Conservation (phyloP, 2,329 filamentous ascomycete genomes). For the Proliferodiscus dingleyae region DNA sequence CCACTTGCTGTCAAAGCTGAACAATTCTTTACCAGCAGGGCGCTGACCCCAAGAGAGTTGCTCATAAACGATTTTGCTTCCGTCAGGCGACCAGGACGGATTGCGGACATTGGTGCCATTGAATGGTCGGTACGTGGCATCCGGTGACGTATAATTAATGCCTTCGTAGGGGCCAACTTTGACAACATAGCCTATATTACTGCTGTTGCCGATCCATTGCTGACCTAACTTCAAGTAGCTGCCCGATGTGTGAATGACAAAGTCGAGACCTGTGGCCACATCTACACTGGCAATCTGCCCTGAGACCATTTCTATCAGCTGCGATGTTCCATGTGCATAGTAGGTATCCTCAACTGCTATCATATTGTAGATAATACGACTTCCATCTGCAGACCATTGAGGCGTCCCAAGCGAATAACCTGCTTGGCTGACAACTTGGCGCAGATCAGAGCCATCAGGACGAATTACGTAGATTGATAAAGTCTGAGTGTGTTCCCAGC, state of each 20-base stretch:
- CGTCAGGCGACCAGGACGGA: constrained; percentile 23
- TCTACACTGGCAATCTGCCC: constrained; percentile 36
- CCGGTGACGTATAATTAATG: constrained; percentile 16
- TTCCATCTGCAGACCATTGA: constrained; percentile 35
- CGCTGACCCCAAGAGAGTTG: constrained; percentile 29
- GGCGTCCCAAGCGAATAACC: constrained; percentile 37
- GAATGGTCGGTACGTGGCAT: constrained; percentile 6
- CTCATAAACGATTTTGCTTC: constrained; percentile 22
- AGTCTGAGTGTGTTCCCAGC: constrained; percentile 39
- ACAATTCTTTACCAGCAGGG: constrained; percentile 34
- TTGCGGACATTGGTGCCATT: constrained; percentile 11
- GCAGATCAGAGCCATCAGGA: constrained; percentile 35
- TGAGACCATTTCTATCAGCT: no score
- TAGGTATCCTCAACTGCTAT: constrained; percentile 36
- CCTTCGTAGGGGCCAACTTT: constrained; percentile 14
- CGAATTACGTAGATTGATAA: constrained; percentile 38
- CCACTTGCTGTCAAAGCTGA: constrained; percentile 37
- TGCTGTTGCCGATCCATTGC: constrained; percentile 11
- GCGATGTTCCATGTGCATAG: constrained; percentile 32
- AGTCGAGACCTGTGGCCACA: constrained; percentile 35
- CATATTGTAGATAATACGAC: constrained; percentile 37
- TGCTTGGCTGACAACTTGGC: constrained; percentile 30
- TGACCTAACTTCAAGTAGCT: constrained; percentile 13
- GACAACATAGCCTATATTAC: constrained; percentile 16
- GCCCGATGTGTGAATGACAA: constrained; percentile 23